phyloP scores from a whole-genome alignment of 371 early-diverging fungal species.

The Mucor saturninus region DNA sequence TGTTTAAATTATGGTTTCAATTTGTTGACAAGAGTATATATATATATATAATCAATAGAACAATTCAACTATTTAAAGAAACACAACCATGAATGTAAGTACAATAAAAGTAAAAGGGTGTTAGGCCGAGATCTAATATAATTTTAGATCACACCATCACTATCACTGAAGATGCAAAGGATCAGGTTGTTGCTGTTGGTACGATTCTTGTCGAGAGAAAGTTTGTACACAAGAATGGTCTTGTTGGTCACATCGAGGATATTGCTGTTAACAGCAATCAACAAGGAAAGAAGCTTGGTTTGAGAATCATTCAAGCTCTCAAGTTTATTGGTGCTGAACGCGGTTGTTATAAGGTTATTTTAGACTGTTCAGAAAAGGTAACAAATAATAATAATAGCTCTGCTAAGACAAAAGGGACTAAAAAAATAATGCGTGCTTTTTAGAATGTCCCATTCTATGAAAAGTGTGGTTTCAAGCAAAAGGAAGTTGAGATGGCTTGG shows the following conservation, averaged over 20 bases:
- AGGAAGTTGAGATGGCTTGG: conserved; percentile 60
- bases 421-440: not conserved
- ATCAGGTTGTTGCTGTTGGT: conserved; percentile 89
- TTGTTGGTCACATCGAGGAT: conserved; percentile 89
- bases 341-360: conserved; percentile 73
- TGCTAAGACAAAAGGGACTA: not conserved
- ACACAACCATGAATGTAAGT: conserved; percentile 75
- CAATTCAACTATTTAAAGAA: conserved; percentile 76
- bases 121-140: not conserved
- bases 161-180: conserved; percentile 73
- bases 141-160: conserved; percentile 74
- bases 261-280: conserved; percentile 94
- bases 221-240: conserved; percentile 88
- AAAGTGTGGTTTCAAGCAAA: conserved; percentile 55
- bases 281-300: conserved; percentile 90
- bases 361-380: conserved; percentile 55
- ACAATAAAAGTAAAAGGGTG: not conserved
- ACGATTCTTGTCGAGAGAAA: conserved; percentile 96
- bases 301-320: conserved; percentile 75
- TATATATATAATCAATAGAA: conserved; percentile 40
- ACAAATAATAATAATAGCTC: not conserved
- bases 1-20: too few species aligned
- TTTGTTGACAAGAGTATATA: too few species aligned
- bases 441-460: conserved; percentile 59
- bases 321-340: conserved; percentile 65